Conservation (phyloP, 768 basidiomycete genomes). For the Suillus subalutaceus region DNA sequence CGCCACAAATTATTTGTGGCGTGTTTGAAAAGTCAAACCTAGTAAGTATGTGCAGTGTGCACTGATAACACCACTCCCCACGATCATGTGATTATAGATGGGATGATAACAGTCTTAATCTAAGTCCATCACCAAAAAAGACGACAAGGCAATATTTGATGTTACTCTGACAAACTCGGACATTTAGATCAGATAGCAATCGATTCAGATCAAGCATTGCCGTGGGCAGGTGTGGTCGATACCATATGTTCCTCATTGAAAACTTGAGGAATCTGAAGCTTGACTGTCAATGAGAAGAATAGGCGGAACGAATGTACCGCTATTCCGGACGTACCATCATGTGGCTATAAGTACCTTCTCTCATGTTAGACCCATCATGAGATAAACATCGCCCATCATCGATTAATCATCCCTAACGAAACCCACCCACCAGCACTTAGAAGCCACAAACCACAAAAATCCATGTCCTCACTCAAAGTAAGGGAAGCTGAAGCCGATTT, state of each 20-base stretch:
- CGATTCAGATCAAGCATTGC: neutral
- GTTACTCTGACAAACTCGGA: neutral
- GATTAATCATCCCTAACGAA: neutral
- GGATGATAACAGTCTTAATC: neutral
- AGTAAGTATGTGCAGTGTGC: too few relatives aligned
- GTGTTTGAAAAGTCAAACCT: too few relatives aligned
- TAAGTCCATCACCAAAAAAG: neutral
- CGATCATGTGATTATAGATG: neutral
- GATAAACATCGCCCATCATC: neutral
- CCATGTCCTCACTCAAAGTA: conserved; percentile 34
- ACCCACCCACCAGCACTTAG: neutral
- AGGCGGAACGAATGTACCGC: neutral
- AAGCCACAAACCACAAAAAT: neutral
- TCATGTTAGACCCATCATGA: neutral
- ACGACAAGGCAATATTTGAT: neutral
- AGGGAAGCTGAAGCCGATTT: conserved; percentile 35
- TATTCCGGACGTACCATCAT: neutral
- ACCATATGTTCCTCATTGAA: neutral
- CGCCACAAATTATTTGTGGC: too few relatives aligned
- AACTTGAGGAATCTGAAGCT: neutral
- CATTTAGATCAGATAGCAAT: neutral
- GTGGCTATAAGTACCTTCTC: neutral
- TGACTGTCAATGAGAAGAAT: neutral
- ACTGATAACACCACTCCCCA: neutral
- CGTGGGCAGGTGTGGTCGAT: neutral